phyloP scores from a whole-genome alignment of 179 eudicot genomes.

The Silene noctiflora region DNA sequence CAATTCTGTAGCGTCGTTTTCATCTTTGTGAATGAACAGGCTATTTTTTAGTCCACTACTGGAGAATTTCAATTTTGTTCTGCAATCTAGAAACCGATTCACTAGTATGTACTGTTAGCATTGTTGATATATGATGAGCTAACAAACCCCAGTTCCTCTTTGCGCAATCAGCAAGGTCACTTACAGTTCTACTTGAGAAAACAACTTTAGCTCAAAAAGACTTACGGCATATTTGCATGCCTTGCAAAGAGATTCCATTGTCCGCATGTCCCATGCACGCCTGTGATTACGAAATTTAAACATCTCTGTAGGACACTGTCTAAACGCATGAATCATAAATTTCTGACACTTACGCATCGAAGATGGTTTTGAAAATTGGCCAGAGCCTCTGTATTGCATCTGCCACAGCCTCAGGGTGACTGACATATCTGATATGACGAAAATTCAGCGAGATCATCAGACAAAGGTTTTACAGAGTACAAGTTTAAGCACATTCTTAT shows the following conservation, averaged over 20 bases:
- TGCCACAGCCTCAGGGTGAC: conserved; percentile 98
- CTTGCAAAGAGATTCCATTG: conserved; percentile 98
- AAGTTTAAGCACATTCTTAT: conserved; percentile 6
- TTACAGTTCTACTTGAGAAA: neutral
- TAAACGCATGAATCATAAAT: conserved; percentile 12
- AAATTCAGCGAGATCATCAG: conserved; percentile 12
- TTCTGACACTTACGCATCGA: conserved; percentile 61
- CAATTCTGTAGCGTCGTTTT: too few relatives aligned
- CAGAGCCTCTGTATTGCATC: conserved; percentile 94
- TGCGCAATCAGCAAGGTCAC: conserved; percentile 13
- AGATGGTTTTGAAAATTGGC: conserved; percentile 93
- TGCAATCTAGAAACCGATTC: neutral
- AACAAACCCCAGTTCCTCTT: neutral
- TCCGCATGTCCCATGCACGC: conserved; percentile 99
- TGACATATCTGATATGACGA: conserved; percentile 58
- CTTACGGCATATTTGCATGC: conserved; percentile 99
- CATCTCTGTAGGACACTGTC: neutral
- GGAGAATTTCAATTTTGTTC: too few relatives aligned
- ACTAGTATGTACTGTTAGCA: neutral
- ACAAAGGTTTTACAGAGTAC: neutral
- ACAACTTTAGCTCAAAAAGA: conserved; percentile 18
- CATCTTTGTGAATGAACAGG: too few relatives aligned
- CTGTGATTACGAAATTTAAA: conserved; percentile 37
- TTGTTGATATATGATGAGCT: neutral
- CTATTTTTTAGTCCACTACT: too few relatives aligned